Evolutionary conservation across 208 protist genomes (phyloP).

Genomic region (Sergeia podlipaevii): DNA sequence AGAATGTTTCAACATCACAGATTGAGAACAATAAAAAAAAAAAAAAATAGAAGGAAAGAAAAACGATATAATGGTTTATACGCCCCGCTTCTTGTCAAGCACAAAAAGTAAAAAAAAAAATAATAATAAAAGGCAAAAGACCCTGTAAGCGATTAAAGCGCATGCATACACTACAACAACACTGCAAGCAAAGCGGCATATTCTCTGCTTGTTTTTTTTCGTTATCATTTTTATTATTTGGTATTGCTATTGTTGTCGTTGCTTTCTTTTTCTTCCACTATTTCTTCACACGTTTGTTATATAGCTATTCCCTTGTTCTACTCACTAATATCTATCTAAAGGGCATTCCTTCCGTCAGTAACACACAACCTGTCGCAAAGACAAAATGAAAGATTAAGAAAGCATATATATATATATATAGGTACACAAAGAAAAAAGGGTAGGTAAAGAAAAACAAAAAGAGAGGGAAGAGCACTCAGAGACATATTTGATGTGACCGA

Average conservation of each 20-base stretch:
- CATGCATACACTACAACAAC: too few relatives aligned
- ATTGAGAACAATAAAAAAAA: constrained; percentile 19
- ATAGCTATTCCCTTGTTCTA: not conserved
- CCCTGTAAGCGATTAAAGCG: not conserved
- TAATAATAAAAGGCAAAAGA: not conserved
- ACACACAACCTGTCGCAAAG: not conserved
- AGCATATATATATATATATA: too few relatives aligned
- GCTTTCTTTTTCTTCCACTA: not conserved
- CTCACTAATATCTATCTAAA: not conserved
- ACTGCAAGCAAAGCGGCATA: too few relatives aligned
- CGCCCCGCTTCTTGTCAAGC: too few relatives aligned
- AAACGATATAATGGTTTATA: constrained; percentile 8
- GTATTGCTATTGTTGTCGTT: not conserved
- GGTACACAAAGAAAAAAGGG: not conserved
- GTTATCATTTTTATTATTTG: constrained; percentile 6
- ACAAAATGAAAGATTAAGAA: constrained; percentile 5
- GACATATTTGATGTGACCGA: not conserved
- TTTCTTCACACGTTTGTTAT: not conserved
- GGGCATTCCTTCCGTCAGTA: not conserved
- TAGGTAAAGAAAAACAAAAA: constrained; percentile 11
- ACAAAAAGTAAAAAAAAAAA: constrained; percentile 12
- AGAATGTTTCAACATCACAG: not conserved
- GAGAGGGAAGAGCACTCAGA: not conserved
- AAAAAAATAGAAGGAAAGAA: constrained; percentile 4
- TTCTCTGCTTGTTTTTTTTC: constrained; percentile 10